A percentile compares a stretch with the other conserved stretches of the same genome.
These are phyloP conservation scores for Eucalyptus marginata DNA, from an alignment of 345 rosid genomes.

Conservation along the genomic window DNA sequence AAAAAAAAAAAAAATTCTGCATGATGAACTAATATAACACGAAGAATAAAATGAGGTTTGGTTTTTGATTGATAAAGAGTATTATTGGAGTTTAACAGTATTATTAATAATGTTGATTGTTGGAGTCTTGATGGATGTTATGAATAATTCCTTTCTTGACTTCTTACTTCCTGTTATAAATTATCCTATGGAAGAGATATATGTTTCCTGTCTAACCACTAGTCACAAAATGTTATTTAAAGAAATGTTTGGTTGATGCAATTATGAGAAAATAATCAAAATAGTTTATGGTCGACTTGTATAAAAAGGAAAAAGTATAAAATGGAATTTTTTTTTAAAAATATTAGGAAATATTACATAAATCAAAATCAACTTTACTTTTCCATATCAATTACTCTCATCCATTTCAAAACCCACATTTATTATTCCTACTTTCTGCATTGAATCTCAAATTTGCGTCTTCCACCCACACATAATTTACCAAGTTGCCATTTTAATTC, in stretches of 20 bases:
- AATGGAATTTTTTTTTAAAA: background rate
- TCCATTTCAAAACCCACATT: background rate
- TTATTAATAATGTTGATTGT: background rate
- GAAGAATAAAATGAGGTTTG: background rate
- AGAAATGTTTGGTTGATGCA: background rate
- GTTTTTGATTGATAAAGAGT: background rate
- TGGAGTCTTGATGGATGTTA: background rate
- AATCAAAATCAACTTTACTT: background rate
- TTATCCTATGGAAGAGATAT: background rate
- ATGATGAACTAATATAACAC: background rate
- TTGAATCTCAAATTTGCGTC: background rate
- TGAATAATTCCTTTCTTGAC: background rate
- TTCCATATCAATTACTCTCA: background rate
- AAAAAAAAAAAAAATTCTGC: background rate
- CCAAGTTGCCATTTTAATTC: background rate
- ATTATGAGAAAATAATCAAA: background rate
- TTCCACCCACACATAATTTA: background rate
- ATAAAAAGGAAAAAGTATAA: background rate
- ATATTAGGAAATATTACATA: background rate
- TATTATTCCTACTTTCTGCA: background rate
- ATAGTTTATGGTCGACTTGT: background rate
- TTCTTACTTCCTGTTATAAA: background rate
- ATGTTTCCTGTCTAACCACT: background rate
- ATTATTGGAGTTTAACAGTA: background rate
- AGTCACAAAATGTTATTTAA: background rate